These are phyloP conservation scores for Penicillium sp. DNA, from an alignment of 2,329 filamentous ascomycete genomes.

Conservation along the genomic window DNA sequence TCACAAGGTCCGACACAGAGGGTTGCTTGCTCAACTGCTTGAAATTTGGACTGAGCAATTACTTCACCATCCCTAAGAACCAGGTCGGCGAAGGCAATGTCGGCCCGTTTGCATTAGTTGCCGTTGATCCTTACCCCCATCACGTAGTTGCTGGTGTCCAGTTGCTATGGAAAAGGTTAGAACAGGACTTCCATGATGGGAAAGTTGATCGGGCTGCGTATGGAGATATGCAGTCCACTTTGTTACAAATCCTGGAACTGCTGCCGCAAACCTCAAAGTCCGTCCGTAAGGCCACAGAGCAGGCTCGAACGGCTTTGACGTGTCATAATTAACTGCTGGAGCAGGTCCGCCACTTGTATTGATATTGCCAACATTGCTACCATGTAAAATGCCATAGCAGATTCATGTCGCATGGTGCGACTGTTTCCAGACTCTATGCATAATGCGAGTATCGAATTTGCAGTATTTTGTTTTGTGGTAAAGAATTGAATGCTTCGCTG, in stretches of 20 bases:
- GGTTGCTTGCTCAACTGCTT: slow-evolving; percentile 26
- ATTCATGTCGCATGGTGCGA: no score
- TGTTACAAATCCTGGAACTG: slow-evolving; percentile 25
- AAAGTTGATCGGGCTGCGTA: slow-evolving; percentile 25
- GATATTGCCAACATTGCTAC: no score
- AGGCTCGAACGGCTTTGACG: slow-evolving; percentile 8
- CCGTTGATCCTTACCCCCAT: slow-evolving; percentile 33
- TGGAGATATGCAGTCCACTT: slow-evolving; percentile 21
- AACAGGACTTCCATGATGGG: slow-evolving; percentile 23
- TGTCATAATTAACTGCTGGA: background rate
- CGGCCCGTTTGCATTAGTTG: slow-evolving; percentile 25
- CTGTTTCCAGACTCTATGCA: no score
- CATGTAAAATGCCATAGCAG: no score
- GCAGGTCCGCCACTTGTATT: background rate
- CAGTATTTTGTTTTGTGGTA: no score
- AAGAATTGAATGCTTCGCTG: no score
- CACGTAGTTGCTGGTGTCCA: slow-evolving; percentile 31
- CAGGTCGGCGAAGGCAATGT: background rate
- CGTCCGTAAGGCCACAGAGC: slow-evolving; percentile 22
- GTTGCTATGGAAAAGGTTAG: slow-evolving; percentile 28
- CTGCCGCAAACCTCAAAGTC: slow-evolving; percentile 33
- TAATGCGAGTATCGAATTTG: no score
- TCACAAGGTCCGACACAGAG: slow-evolving; percentile 25
- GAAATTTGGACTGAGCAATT: slow-evolving; percentile 28
- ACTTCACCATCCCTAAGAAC: slow-evolving; percentile 20